These are phyloP conservation scores for Wallacemonas rigidus DNA, from an alignment of 208 protist species.

Conservation along the genomic window DNA sequence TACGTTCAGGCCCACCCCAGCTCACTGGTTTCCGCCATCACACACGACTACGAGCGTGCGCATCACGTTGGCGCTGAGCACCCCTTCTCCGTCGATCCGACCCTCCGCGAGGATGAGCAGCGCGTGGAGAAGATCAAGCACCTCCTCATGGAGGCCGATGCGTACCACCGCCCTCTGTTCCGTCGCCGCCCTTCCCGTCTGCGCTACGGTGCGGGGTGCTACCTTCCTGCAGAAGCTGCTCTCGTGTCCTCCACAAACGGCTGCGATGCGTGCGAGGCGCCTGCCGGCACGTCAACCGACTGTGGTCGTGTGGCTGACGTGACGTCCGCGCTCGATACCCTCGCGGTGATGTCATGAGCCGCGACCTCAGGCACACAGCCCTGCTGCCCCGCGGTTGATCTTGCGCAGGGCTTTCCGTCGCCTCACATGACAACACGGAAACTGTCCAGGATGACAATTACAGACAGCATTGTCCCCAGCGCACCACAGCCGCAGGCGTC, in stretches of 20 bases:
- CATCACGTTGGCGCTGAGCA: constrained; percentile 3
- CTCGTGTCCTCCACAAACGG: not conserved
- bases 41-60: constrained; percentile 21
- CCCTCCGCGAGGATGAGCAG: constrained; percentile 22
- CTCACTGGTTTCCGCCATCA: constrained; percentile 23
- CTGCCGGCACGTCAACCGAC: no score
- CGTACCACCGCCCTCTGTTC: constrained; percentile 30
- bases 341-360: not conserved
- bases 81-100: not conserved
- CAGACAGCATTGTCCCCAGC: not conserved
- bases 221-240: constrained; percentile 7
- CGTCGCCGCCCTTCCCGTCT: constrained; percentile 20
- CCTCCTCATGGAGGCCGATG: constrained; percentile 26
- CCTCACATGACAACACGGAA: constrained; percentile 7
- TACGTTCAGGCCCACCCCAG: constrained; percentile 26
- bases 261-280: not conserved
- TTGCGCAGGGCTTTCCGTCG: not conserved
- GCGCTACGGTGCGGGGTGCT: constrained; percentile 28
- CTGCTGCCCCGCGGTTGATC: not conserved
- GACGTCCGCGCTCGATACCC: not conserved
- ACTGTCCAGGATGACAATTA: not conserved
- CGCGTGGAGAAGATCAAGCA: constrained; percentile 27
- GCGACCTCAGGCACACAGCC: not conserved
- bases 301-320: no score
- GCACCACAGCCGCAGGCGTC: not conserved